Base-by-base conservation (phyloP, 139 green algal species). In the Picochlorum sp. region DNA sequence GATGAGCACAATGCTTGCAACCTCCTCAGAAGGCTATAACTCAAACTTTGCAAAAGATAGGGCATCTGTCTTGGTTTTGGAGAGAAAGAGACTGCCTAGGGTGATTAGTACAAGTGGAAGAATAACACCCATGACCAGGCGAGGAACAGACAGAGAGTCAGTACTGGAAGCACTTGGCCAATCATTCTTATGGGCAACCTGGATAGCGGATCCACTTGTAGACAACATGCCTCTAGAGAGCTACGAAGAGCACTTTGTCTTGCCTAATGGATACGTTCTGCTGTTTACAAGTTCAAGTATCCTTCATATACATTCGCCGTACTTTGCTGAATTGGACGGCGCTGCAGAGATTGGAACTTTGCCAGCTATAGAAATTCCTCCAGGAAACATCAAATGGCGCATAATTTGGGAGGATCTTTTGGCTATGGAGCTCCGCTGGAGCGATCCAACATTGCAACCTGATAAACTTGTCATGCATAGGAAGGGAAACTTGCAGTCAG, bases 161-260 rank as follows among this genome's bases (percentile, higher is more conserved):
- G 41, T 71, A 16, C 57, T 81, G 4, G 76, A 79, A 56, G 68
- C 69, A 6, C 60, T 87, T 51, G 89, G 89, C 5, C 82, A 92
- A 60, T 81, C 77, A 6, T 67, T 92, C 51, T 66, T 91, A 41
- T 62, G 64, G 30, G 59, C 63, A 51, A 71, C 62, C 28, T 49
- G 63, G 59, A 51, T 78, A 30, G 26, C 26, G n/a, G 26, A 30
- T 23, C 47, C 54, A 34, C 28, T 15, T n/a, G 41, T 2, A 57
- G 67, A 24, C 2, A 13, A 54, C 2, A 47, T 20, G 41, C 11
- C 18, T 45, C 6, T 59, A 34, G 78, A 77, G 30, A 58, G 68
- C 0, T 96, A 96, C 38, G 89, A 96, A 67, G 71, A 83, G 49
- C 89, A 96, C 70, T 82, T 85, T 62, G 49, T 87, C 58, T 77